A percentile compares a stretch with the other conserved stretches of the same genome.
Evolutionary conservation across 257 asterid species (phyloP).

Genomic region (Petunia axillaris): DNA sequence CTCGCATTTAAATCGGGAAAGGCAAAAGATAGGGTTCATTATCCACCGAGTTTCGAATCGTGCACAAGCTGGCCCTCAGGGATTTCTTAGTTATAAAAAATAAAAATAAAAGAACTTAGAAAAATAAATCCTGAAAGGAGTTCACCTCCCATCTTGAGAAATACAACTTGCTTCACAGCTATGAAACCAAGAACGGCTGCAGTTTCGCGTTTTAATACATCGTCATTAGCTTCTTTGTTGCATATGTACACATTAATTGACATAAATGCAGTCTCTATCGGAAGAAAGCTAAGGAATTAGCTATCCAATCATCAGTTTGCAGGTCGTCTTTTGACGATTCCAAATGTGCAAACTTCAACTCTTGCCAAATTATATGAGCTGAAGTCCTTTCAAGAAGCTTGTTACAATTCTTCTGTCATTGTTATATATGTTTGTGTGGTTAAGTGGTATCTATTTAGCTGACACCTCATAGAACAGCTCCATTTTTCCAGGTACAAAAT

Average conservation of each 20-base stretch:
- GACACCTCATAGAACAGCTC: conserved; percentile 5
- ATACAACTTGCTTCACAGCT: conserved; percentile 9
- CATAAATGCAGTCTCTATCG: conserved; percentile 14
- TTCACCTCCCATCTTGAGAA: background rate
- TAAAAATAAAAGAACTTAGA: background rate
- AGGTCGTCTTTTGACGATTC: too few relatives aligned
- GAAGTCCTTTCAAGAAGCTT: too few relatives aligned
- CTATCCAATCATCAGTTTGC: background rate
- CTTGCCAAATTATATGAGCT: too few relatives aligned
- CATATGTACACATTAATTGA: background rate
- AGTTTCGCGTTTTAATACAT: background rate
- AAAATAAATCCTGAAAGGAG: background rate
- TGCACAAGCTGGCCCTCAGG: background rate
- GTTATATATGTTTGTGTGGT: background rate
- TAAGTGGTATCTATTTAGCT: conserved; percentile 12
- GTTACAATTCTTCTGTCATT: background rate
- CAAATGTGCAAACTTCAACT: too few relatives aligned
- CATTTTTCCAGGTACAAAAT: background rate
- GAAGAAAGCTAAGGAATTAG: conserved; percentile 20
- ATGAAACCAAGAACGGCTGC: conserved; percentile 2
- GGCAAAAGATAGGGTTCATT: background rate
- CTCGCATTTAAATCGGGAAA: conserved; percentile 1
- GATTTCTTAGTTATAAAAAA: background rate
- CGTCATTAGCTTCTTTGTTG: background rate
- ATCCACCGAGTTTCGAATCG: background rate